Conservation (phyloP, 768 basidiomycete species). For the Favolaschia claudopus region DNA sequence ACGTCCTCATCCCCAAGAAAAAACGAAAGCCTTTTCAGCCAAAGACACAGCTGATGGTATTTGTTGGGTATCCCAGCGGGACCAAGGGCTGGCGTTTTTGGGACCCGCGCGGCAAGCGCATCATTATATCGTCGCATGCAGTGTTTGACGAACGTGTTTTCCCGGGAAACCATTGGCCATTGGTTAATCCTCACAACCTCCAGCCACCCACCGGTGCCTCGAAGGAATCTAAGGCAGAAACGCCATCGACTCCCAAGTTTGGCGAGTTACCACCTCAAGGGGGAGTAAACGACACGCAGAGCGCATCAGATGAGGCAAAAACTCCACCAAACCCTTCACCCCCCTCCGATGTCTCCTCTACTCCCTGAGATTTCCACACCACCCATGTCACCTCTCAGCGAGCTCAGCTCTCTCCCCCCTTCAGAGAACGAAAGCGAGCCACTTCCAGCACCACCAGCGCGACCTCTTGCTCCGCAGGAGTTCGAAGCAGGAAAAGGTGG, state of each 20-base stretch:
- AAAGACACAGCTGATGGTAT: conserved; percentile 42
- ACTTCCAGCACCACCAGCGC: background rate
- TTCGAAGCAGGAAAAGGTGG: background rate
- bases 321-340: too few species aligned
- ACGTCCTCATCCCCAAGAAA: conserved; percentile 45
- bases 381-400: background rate
- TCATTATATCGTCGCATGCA: conserved; percentile 36
- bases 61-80: conserved; percentile 44
- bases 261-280: conserved; percentile 1
- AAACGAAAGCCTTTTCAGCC: conserved; percentile 36
- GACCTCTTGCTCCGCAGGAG: background rate
- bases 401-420: background rate
- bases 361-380: background rate
- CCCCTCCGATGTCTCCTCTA: background rate
- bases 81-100: conserved; percentile 45
- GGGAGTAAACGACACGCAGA: too few species aligned
- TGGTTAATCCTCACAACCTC: too few species aligned
- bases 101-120: conserved; percentile 36
- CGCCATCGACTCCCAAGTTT: background rate
- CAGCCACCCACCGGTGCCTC: too few species aligned
- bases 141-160: conserved; percentile 42
- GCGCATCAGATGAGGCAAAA: too few species aligned
- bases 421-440: background rate
- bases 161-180: conserved; percentile 36
- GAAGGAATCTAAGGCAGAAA: background rate